Evolutionary conservation across 192 early-diverging fungal species (phyloP), one percentile per base, ranked within the genome.

Genomic region (Backusella sp.): DNA sequence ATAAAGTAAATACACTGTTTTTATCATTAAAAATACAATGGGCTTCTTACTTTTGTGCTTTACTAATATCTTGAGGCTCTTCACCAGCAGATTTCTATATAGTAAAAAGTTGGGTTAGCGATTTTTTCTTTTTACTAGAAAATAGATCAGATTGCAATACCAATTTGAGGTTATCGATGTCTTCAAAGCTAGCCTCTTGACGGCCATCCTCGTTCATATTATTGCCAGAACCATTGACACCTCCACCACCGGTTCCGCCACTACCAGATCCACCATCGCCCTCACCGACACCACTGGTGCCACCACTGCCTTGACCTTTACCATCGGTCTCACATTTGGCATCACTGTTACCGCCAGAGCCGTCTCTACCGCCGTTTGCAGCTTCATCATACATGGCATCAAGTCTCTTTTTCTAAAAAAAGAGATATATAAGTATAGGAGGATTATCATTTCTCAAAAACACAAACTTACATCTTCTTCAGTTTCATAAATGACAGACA

Each of bases 401-500:
- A 11, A 70, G 41, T 44, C 15, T 26, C 28, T 46, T 46, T 39
- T 70, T 70, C 23, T 68, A 26, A 41, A 0, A 12, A 19, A 37
- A 53, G 6, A 70, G 19, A 17, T 73, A 2, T 39, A 17, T 52
- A 28, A 14, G 21, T 19, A 17, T 35, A 21, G 21, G n/a, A 28
- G 72, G 19, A 73, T 65, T 11, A 4, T 6, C 11, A 36, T 35
- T n/a, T 35, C 15, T 32, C 9, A 66, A 30, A 65, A 65, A 65
- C 4, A 34, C 41, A 15, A 23, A 74, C 56, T 67, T 67, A 76
- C 84, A 46, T 70, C 84, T 23, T 89, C 66, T 23, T 83, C 82
- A 21, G 84, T 83, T 69, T 89, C 84, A 74, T 89, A 90, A 14
- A 89, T 80, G 23, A 90, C 84, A 14, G 87, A 82, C 36, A 90